Base-by-base conservation (phyloP, 805 yeast species). In the Saccharomyces jurei region DNA sequence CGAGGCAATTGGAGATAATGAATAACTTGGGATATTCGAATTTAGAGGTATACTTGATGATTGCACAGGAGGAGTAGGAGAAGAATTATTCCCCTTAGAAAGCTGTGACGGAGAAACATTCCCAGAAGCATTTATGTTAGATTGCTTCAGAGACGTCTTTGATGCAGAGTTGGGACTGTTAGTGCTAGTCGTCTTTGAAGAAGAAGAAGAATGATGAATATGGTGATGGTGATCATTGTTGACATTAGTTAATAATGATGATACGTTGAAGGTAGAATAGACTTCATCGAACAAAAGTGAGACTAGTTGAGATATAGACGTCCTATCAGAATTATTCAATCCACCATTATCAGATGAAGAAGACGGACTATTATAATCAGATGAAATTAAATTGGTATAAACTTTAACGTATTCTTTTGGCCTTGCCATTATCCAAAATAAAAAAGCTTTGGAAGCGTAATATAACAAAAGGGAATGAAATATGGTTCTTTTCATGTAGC, bases 391-490 rank as follows among this genome's bases (percentile, higher is more conserved):
- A 22, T 50, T 21, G 58, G 61, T 36, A 21, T 36, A 36, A 9
- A 36, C 10, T 49, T 64, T 66, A 22, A 75, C 51, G 55, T 71
- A 80, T 51, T 80, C 81, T 6, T 61, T 50, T 0, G 83, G 78
- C 58, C 79, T 72, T 26, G 80, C 70, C 41, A 73, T 57, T 1
- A 78, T 68, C 85, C 86, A 82, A 25, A 69, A 62, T 52, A 71
- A 64, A 6, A 81, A 57, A 5, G 79, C 64, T 51, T 75, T 74
- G 14, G 79, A 61, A 48, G 79, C 70, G 57, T 73, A 79, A 29
- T 73, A 64, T 44, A 78, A 66, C 2, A 80, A 57, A 21, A 79
- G 54, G 52, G 73, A 73, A 54, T 76, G 75, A 56, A 79, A 80
- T 1, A 77, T 67, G 3, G 76, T 71, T 58, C 74, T 73, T 54